Conservation (phyloP, 352 stramenopile species). For the Globisporangium uncinulatum region DNA sequence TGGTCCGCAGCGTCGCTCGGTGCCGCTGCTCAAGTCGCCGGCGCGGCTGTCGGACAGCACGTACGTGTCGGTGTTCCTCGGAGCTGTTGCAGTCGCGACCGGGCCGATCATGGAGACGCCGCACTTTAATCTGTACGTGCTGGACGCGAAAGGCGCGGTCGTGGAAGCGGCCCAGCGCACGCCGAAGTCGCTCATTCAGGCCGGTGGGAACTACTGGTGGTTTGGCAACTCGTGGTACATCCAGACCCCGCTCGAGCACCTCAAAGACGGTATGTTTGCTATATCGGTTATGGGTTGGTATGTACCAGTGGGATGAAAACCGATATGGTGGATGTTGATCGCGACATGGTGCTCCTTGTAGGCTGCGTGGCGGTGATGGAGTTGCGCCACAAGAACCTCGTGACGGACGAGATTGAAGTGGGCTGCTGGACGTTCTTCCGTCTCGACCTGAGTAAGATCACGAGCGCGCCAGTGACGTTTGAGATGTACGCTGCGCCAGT, state of each 20-base stretch:
- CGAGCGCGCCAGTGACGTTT: conserved; percentile 76
- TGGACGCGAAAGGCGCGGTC: conserved; percentile 67
- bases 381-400: conserved; percentile 73
- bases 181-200: conserved; percentile 83
- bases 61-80: conserved; percentile 84
- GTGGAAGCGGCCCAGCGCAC: conserved; percentile 73
- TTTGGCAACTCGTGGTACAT: conserved; percentile 88
- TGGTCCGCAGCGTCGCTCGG: conserved; percentile 8
- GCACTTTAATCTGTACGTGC: conserved; percentile 83
- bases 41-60: conserved; percentile 67
- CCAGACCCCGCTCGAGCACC: conserved; percentile 78
- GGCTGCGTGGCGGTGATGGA: conserved; percentile 86
- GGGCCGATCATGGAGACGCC: conserved; percentile 84
- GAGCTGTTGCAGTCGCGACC: conserved; percentile 72
- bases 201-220: conserved; percentile 84
- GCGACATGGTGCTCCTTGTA: conserved; percentile 11
- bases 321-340: not conserved
- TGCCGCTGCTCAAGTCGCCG: conserved; percentile 45
- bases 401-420: conserved; percentile 83
- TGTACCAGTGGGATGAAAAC: not conserved
- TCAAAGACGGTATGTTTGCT: conserved; percentile 69
- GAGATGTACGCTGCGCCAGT: conserved; percentile 87
- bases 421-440: conserved; percentile 89
- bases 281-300: not conserved
- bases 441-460: conserved; percentile 85